Evolutionary conservation across 73 alveolate genomes (phyloP).

Genomic region (Paramecium caudatum): DNA sequence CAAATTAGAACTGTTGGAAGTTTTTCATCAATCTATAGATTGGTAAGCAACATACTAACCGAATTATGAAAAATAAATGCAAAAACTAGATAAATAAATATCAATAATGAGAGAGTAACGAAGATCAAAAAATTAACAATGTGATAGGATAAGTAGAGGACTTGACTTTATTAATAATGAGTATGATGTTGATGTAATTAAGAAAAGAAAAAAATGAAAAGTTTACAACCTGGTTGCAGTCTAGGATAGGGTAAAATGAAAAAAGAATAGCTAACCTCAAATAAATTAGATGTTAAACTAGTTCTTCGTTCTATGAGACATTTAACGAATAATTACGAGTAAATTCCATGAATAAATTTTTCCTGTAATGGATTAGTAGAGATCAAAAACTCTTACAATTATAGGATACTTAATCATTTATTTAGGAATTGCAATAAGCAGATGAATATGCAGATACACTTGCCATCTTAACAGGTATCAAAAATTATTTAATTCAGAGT

Average conservation of each 20-base stretch:
- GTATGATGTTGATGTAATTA: not conserved
- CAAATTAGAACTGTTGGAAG: slow-evolving; percentile 32
- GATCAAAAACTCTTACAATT: not conserved
- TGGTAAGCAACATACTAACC: slow-evolving; percentile 40
- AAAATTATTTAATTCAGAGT: not conserved
- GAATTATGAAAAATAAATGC: slow-evolving; percentile 38
- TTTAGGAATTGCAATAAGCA: not conserved
- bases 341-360: not conserved
- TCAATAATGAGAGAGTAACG: slow-evolving; percentile 14
- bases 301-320: slow-evolving; percentile 31
- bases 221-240: slow-evolving; percentile 33
- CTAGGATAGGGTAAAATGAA: not conserved
- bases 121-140: slow-evolving; percentile 23
- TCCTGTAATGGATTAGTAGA: slow-evolving; percentile 26
- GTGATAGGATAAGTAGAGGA: slow-evolving; percentile 6
- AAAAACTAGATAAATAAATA: slow-evolving; percentile 1
- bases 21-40: slow-evolving; percentile 28
- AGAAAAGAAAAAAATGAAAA: slow-evolving; percentile 44
- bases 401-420: slow-evolving; percentile 14
- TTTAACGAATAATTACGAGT: not conserved
- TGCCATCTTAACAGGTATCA: not conserved
- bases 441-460: slow-evolving; percentile 4
- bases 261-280: not conserved
- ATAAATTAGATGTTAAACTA: not conserved
- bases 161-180: slow-evolving; percentile 12